These are phyloP conservation scores for Cyclanthera cordifolia DNA, from an alignment of 306 rosid genomes.

Conservation along the genomic window DNA sequence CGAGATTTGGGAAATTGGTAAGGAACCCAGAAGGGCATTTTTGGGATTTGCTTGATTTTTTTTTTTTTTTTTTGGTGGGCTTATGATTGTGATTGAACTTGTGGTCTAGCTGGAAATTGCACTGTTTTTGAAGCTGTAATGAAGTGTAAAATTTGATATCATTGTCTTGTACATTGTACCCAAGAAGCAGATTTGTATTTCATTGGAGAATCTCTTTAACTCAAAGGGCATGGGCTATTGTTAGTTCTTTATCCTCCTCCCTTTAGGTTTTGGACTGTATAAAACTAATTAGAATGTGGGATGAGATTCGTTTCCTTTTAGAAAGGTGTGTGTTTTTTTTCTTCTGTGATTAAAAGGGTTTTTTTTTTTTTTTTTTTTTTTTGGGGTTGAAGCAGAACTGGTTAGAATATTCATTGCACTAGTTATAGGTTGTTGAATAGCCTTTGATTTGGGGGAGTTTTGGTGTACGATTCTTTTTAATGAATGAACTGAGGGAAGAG, in stretches of 20 bases:
- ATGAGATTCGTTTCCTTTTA: not conserved
- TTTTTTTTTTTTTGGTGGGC: too few species aligned
- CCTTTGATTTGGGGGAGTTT: conserved; percentile 8
- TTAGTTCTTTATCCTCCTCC: not conserved
- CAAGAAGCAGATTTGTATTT: not conserved
- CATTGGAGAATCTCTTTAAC: conserved; percentile 8
- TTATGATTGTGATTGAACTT: not conserved
- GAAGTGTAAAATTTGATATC: not conserved
- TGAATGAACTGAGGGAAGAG: conserved; percentile 23
- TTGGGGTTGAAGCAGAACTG: not conserved
- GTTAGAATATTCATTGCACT: conserved; percentile 4
- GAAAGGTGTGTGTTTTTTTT: not conserved
- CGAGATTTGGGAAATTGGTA: conserved; percentile 17
- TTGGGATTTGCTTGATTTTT: not conserved
- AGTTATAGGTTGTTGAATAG: conserved; percentile 13
- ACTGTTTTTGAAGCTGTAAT: not conserved
- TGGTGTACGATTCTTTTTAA: conserved; percentile 15
- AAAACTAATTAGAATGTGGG: not conserved
- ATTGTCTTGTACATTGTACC: not conserved
- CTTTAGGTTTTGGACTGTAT: conserved; percentile 1
- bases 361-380: not conserved
- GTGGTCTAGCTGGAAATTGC: not conserved
- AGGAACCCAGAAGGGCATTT: conserved; percentile 1
- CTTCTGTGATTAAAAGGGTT: not conserved
- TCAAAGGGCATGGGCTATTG: conserved; percentile 1